Evolutionary conservation across 306 rosid species (phyloP), one percentile per base, ranked within the genome.

Genomic region (Corylus avellana): DNA sequence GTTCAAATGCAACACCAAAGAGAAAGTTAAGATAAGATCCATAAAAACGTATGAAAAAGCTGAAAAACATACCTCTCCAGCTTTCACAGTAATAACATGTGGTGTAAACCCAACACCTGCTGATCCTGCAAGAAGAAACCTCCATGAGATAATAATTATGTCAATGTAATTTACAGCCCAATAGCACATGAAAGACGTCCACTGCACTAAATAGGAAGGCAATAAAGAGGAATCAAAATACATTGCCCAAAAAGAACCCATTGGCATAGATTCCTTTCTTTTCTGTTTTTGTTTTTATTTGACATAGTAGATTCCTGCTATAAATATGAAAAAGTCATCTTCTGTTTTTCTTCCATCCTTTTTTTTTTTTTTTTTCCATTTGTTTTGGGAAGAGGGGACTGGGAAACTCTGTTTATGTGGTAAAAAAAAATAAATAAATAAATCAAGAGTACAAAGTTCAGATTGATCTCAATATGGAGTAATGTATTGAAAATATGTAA

Each of bases 71-170:
- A 75, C 98, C 96, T 93, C 98, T 75, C 96, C 96, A 32, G 94
- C 81, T 77, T 89, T 89, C 56, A 88, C 98, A 25, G 90, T 84
- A 46, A 91, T 84, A 72, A 91, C 84, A 75, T 93, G 96, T 3
- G 93, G 88, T 3, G 87, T 81, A 56, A 89, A 86, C 20, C 88
- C 81, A 61, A 73, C 29, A 18, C 86, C 84, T 6, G 78, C 84
- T 53, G 90, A 73, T 17, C 93, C 96, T 92, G 89, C 78, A 84
- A 69, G 61, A 67, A 79, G 44, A 53, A 75, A 27, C 27, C 76
- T 66, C 77, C 25, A 32, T 55, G 10, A 74, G 57, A 85, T 67
- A 8, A 50, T 13, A 54, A 53, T 18, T 46, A 72, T 71, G 18
- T n/a, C 22, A 46, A 0, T 7, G 29, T 3, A 44, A 44, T 12